Base-by-base conservation (phyloP, 83 land plant species). In the Thuja plicata region DNA sequence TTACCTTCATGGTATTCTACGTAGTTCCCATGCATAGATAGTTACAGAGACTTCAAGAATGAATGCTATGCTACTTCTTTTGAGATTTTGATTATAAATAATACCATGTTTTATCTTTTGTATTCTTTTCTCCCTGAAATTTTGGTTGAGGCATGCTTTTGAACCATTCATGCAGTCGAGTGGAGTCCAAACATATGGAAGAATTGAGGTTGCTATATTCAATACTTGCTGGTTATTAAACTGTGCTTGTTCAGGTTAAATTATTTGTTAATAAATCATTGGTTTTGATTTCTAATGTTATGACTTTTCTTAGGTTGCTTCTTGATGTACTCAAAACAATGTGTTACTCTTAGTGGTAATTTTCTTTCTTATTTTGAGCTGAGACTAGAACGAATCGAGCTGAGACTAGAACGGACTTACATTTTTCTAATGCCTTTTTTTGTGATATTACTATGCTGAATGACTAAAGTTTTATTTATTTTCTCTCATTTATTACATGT, bases 1-100 rank as follows among this genome's bases (percentile, higher is more conserved):
- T 45, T 97, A 97, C 83, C 74, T 95, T 60, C 99, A 97, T 90
- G 99, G 99, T 11, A 94, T 97, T 34, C 10, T 95, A 16, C 95
- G 96, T 4, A 87, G 91, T 62, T 50, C 88, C 15, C 92, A 90
- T 89, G 88, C 89, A 46, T 89, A 89, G 71, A 88, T 87, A 78
- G 38, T 17, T 78, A 9, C 37, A 38, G 41, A 78, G 27, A 37
- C 17, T 38, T 38, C 40, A 8, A 78, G 82, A 41, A 37, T 78
- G 45, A 78, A 78, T 37, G 24, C 45, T 40, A 32, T 32, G 38
- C 38, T 77, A 10, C 52, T n/a, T n/a, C n/a, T 48, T 16, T 17
- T 8, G 82, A 78, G 38, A 40, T 12, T 40, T 78, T 78, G 37
- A 40, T 78, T 8, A 78, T 78, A 78, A 38, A 19, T 78, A 41